These are phyloP conservation scores for Starmerella cellae DNA, from an alignment of 805 yeast genomes.

Conservation along the genomic window DNA sequence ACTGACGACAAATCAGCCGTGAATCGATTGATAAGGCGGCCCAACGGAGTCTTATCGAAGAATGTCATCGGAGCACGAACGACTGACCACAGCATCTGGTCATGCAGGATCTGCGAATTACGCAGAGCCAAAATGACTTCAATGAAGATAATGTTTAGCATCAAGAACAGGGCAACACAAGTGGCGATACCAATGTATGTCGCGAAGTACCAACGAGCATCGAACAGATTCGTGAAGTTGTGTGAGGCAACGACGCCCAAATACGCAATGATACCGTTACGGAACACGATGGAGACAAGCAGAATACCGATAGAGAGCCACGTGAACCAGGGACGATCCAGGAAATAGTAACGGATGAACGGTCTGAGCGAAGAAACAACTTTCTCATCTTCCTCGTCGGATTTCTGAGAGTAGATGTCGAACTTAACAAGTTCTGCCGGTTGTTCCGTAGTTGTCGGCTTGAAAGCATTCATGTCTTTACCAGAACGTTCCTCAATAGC, in stretches of 20 bases:
- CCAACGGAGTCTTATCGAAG: conserved; percentile 89
- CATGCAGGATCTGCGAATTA: conserved; percentile 33
- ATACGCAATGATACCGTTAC: neutral
- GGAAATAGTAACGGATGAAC: conserved; percentile 22
- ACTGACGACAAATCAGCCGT: conserved; percentile 76
- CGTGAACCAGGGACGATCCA: conserved; percentile 51
- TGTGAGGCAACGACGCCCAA: conserved; percentile 1
- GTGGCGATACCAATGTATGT: conserved; percentile 65
- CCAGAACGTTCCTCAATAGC: conserved; percentile 29
- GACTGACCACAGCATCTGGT: conserved; percentile 56
- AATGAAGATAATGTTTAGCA: conserved; percentile 21
- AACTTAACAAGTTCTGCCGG: conserved; percentile 6
- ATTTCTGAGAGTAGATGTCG: conserved; percentile 16
- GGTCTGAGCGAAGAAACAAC: conserved; percentile 16
- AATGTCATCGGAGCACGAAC: conserved; percentile 83
- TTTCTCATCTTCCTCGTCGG: conserved; percentile 24
- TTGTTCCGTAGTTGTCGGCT: conserved; percentile 5
- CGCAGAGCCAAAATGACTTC: conserved; percentile 14
- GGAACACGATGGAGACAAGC: conserved; percentile 23
- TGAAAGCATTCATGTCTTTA: conserved; percentile 3
- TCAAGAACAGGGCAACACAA: conserved; percentile 24
- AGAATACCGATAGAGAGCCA: conserved; percentile 32
- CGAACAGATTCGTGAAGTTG: conserved; percentile 35
- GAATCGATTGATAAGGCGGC: conserved; percentile 77
- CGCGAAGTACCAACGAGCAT: conserved; percentile 43